Evolutionary conservation across 139 green algal species (phyloP).

Genomic region (Picochlorum sp.): DNA sequence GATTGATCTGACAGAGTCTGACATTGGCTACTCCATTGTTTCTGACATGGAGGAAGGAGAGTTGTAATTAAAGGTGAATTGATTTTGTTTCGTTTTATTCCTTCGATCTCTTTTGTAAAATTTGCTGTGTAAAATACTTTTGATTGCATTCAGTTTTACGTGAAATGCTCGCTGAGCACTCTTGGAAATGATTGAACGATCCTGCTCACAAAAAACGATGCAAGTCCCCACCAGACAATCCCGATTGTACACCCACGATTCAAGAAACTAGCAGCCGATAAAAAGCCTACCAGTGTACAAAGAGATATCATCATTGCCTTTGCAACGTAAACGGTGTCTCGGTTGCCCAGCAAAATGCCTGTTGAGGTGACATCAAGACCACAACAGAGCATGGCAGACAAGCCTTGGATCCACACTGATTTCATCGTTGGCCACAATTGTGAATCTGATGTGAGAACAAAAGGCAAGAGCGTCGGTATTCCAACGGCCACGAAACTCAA

Average conservation of each 20-base stretch:
- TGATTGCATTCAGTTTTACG: too few relatives aligned
- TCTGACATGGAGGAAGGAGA: too few relatives aligned
- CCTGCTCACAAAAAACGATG: constrained; percentile 50
- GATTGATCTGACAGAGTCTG: too few relatives aligned
- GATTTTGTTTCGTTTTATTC: too few relatives aligned
- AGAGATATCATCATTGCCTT: constrained; percentile 46
- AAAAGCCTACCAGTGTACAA: constrained; percentile 30
- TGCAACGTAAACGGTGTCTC: constrained; percentile 34
- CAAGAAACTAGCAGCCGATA: constrained; percentile 16
- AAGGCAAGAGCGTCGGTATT: constrained; percentile 26
- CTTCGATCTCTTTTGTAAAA: too few relatives aligned
- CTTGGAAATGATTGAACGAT: constrained; percentile 33
- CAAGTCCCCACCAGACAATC: constrained; percentile 52
- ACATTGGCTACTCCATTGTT: too few relatives aligned
- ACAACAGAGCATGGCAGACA: constrained; percentile 43
- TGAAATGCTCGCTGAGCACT: constrained; percentile 11
- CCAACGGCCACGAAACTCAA: constrained; percentile 16
- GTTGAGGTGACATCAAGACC: constrained; percentile 49
- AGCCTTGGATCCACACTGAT: constrained; percentile 21
- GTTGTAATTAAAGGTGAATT: too few relatives aligned
- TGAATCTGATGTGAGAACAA: constrained; percentile 39
- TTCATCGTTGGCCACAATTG: constrained; percentile 45
- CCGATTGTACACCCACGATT: constrained; percentile 27
- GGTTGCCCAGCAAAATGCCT: constrained; percentile 40
- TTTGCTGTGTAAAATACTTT: too few relatives aligned